Percentiles rank a stretch among this genome's conserved stretches.
phyloP scores from a whole-genome alignment of 1,284 basidiomycete species.

The Malassezia obtusa region DNA sequence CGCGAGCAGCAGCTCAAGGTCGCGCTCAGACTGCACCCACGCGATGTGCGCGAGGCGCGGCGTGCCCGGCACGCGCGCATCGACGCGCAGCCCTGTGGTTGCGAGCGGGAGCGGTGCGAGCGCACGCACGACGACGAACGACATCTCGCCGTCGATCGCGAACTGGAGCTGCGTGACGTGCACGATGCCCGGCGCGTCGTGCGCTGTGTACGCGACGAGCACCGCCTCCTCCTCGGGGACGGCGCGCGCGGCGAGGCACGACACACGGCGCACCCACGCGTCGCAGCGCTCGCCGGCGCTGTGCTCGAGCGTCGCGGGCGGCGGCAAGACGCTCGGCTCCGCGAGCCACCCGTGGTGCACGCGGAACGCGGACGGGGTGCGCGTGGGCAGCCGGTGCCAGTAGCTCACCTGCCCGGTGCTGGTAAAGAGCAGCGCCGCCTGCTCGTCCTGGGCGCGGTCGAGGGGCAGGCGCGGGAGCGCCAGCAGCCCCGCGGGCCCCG shows the following conservation, averaged over 20 bases:
- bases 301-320: constrained; percentile 8
- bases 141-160: constrained; percentile 11
- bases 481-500: not conserved
- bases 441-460: constrained; percentile 5
- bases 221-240: not conserved
- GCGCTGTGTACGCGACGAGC: constrained; percentile 7
- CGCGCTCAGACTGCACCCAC: not conserved
- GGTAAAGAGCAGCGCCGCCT: constrained; percentile 1
- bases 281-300: not conserved
- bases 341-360: constrained; percentile 1
- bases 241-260: not conserved
- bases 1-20: not conserved
- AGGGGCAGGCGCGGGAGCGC: not conserved
- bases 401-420: constrained; percentile 1
- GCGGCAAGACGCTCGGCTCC: constrained; percentile 6
- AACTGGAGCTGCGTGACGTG: constrained; percentile 2
- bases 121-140: not conserved
- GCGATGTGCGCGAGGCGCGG: not conserved
- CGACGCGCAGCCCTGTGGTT: not conserved
- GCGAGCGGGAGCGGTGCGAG: not conserved
- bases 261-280: not conserved
- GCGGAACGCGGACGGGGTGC: not conserved
- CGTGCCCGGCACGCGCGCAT: not conserved
- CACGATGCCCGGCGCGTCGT: not conserved
- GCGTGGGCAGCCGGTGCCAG: not conserved